phyloP scores from a whole-genome alignment of 202 grass and related monocot species.

The Saccharum hybrid region DNA sequence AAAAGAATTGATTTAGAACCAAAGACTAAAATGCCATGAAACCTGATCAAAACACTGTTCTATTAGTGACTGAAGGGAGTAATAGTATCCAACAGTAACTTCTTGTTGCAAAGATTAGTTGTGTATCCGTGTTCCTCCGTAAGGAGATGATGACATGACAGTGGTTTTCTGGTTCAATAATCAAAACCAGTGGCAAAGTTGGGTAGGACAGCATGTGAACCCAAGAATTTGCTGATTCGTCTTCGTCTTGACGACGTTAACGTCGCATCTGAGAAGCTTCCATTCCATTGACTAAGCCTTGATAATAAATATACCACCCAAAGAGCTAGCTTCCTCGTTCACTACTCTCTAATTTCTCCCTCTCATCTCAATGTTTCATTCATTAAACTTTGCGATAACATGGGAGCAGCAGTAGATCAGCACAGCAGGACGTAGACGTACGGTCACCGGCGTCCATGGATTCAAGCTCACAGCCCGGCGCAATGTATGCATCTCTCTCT shows the following conservation, averaged over 20 bases:
- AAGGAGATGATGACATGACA: not conserved
- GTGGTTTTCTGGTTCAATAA: not conserved
- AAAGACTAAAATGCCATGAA: not conserved
- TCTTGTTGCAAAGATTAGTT: not conserved
- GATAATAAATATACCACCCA: conserved; percentile 33
- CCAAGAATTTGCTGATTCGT: not conserved
- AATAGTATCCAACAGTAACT: not conserved
- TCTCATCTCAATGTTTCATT: not conserved
- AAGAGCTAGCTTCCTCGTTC: not conserved
- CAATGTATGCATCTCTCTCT: conserved; percentile 12
- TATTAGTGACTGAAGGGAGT: not conserved
- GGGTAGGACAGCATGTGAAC: conserved; percentile 8
- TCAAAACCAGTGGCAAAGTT: not conserved
- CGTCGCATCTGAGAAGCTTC: conserved; percentile 43
- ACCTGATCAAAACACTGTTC: not conserved
- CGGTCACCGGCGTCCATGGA: conserved; percentile 39
- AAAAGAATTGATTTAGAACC: not conserved
- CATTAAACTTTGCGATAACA: conserved; percentile 20
- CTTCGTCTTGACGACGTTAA: conserved; percentile 33
- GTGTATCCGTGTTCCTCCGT: no score
- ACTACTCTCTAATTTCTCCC: not conserved
- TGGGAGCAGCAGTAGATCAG: not conserved
- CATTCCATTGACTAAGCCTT: conserved; percentile 25
- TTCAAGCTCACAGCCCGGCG: conserved; percentile 18
- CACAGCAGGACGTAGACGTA: conserved; percentile 9